Evolutionary conservation across 2,329 filamentous ascomycete genomes (phyloP).

Genomic region (Neopestalotiopsis sp.): DNA sequence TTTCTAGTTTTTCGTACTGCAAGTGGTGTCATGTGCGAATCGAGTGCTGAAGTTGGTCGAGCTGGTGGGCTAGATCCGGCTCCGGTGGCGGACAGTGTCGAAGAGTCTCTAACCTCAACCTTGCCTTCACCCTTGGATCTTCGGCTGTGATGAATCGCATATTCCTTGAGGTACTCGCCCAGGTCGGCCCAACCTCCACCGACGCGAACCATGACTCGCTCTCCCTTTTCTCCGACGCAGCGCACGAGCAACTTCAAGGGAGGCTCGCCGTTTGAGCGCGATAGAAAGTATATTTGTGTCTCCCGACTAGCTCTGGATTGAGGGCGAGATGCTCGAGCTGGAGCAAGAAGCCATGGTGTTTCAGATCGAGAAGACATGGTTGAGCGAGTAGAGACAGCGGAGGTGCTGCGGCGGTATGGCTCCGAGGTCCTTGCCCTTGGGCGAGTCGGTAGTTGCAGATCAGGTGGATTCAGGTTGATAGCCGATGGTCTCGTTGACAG

Average conservation of each 20-base stretch:
- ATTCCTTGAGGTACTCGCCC: constrained; percentile 92
- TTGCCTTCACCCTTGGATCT: constrained; percentile 59
- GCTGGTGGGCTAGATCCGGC: constrained; percentile 47
- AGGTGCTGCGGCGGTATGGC: constrained; percentile 51
- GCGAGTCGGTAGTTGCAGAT: constrained; percentile 54
- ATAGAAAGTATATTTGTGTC: constrained; percentile 91
- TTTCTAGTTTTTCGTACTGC: constrained; percentile 59
- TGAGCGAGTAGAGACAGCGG: constrained; percentile 42
- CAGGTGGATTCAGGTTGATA: constrained; percentile 62
- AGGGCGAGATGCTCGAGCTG: constrained; percentile 55
- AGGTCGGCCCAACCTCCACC: constrained; percentile 98
- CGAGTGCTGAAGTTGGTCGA: constrained; percentile 46
- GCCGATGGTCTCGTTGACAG: constrained; percentile 63
- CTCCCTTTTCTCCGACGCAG: constrained; percentile 85
- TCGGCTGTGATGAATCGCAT: constrained; percentile 89
- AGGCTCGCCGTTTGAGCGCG: constrained; percentile 79
- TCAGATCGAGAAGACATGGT: constrained; percentile 47
- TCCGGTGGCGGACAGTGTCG: constrained; percentile 36
- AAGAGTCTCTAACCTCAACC: constrained; percentile 63
- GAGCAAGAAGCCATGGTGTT: constrained; percentile 67
- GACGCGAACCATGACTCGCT: constrained; percentile 97
- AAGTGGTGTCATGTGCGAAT: constrained; percentile 51
- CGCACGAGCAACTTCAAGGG: constrained; percentile 96
- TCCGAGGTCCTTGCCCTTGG: constrained; percentile 51
- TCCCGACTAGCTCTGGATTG: constrained; percentile 64